Percentiles rank a stretch among this genome's conserved stretches.
phyloP scores from a whole-genome alignment of 495 filamentous ascomycete genomes.

The Jackrogersella multiformis region DNA sequence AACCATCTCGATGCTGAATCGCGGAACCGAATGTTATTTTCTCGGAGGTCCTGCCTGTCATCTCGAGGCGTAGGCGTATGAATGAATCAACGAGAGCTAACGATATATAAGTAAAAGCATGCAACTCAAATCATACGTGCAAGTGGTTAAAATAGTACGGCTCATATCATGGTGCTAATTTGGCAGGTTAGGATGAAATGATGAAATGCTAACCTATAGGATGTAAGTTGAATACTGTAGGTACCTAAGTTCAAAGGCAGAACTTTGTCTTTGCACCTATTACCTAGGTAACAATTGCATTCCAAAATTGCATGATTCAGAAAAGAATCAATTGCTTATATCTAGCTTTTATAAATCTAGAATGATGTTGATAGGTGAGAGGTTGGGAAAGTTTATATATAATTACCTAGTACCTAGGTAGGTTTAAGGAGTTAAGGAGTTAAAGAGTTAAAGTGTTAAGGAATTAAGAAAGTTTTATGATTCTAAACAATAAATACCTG shows the following conservation, averaged over 20 bases:
- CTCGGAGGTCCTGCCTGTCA: constrained; percentile 3
- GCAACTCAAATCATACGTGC: background rate
- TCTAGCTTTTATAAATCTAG: too few relatives aligned
- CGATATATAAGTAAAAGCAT: constrained; percentile 3
- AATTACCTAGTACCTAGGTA: too few relatives aligned
- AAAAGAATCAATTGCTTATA: too few relatives aligned
- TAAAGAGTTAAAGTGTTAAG: too few relatives aligned
- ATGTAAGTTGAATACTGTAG: too few relatives aligned
- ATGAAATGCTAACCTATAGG: too few relatives aligned
- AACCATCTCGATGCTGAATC: background rate
- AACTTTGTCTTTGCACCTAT: background rate
- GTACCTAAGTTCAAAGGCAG: background rate
- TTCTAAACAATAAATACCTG: too few relatives aligned
- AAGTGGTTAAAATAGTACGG: background rate
- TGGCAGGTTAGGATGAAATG: background rate
- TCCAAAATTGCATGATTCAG: background rate
- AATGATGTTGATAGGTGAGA: too few relatives aligned
- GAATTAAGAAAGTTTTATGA: too few relatives aligned
- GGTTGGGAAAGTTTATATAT: too few relatives aligned
- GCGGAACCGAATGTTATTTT: background rate
- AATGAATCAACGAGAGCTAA: background rate
- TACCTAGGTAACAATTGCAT: background rate
- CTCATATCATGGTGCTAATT: background rate
- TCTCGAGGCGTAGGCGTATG: background rate
- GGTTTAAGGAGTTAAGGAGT: too few relatives aligned